Conservation (phyloP, 2,329 filamentous ascomycete genomes). For the Beauveria australis region DNA sequence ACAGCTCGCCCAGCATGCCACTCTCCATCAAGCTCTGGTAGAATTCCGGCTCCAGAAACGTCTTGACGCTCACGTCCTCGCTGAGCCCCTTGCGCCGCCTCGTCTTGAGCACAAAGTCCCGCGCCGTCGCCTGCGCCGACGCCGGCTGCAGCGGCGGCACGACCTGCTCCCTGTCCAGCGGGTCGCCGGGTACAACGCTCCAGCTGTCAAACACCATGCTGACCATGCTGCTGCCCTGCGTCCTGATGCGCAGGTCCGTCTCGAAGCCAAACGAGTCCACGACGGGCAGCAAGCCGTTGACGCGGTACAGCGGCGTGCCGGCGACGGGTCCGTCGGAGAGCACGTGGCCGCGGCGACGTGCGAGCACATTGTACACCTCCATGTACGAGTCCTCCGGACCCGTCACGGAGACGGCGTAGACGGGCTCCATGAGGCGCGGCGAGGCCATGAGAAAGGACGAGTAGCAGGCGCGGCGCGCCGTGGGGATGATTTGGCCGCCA, state of each 20-base stretch:
- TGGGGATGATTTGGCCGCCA: conserved; percentile 95
- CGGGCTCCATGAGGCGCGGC: conserved; percentile 90
- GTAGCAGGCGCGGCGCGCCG: conserved; percentile 85
- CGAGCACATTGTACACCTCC: conserved; percentile 84
- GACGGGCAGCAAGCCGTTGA: conserved; percentile 84
- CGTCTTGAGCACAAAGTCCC: conserved; percentile 96
- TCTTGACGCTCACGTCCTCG: conserved; percentile 91
- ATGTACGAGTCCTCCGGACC: conserved; percentile 84
- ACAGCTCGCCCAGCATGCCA: conserved; percentile 63
- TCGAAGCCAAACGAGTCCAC: conserved; percentile 98
- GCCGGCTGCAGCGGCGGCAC: conserved; percentile 82
- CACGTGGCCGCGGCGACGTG: conserved; percentile 82
- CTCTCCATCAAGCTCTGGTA: conserved; percentile 83
- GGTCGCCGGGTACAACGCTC: conserved; percentile 93
- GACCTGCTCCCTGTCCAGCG: conserved; percentile 78
- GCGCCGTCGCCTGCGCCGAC: conserved; percentile 75
- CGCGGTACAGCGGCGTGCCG: conserved; percentile 86
- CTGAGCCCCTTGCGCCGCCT: conserved; percentile 85
- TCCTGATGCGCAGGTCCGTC: conserved; percentile 92
- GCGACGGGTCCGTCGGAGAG: conserved; percentile 90
- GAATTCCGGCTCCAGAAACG: conserved; percentile 91
- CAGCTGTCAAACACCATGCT: conserved; percentile 92
- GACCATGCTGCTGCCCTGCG: conserved; percentile 84
- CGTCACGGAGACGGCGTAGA: conserved; percentile 88
- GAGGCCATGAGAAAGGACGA: conserved; percentile 96